A percentile compares a stretch with the other conserved stretches of the same genome.
phyloP scores from a whole-genome alignment of 1,284 basidiomycete genomes.

The Waitea zeae region DNA sequence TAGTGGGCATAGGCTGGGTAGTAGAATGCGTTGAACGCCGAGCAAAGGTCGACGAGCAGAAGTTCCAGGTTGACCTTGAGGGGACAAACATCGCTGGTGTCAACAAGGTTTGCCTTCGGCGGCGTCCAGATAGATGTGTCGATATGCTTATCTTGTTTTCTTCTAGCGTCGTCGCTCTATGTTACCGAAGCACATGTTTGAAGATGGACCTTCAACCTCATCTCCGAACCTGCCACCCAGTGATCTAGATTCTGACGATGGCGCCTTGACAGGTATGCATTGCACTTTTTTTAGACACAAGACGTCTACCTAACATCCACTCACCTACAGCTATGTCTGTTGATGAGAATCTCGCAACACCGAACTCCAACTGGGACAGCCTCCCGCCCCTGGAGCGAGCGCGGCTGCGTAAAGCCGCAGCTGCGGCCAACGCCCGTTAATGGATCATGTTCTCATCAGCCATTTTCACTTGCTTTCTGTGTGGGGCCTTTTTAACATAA shows the following conservation, averaged over 20 bases:
- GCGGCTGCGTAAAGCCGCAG: no score
- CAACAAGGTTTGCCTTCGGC: slow-evolving; percentile 37
- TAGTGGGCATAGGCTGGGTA: slow-evolving; percentile 88
- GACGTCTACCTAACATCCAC: neutral
- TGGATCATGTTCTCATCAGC: no score
- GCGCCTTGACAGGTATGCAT: slow-evolving; percentile 13
- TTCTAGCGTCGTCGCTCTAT: slow-evolving; percentile 41
- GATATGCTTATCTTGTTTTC: slow-evolving; percentile 4
- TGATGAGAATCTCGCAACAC: neutral
- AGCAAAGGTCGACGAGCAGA: slow-evolving; percentile 43
- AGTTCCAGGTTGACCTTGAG: slow-evolving; percentile 53
- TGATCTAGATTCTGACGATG: slow-evolving; percentile 7
- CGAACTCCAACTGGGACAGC: neutral
- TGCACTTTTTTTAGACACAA: neutral
- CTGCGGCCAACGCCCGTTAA: no score
- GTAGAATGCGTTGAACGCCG: slow-evolving; percentile 69
- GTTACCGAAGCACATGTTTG: slow-evolving; percentile 44
- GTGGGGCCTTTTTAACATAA: no score
- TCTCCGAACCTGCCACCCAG: slow-evolving; percentile 4
- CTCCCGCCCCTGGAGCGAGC: slow-evolving; percentile 2
- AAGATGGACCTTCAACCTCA: no score
- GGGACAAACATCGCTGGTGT: slow-evolving; percentile 45
- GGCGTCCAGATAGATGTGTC: slow-evolving; percentile 1
- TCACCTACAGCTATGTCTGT: neutral
- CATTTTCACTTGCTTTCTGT: no score